A percentile compares a stretch with the other conserved stretches of the same genome.
Evolutionary conservation across 164 flowering plant species (phyloP).

Genomic region (Dillenia suffruticosa): DNA sequence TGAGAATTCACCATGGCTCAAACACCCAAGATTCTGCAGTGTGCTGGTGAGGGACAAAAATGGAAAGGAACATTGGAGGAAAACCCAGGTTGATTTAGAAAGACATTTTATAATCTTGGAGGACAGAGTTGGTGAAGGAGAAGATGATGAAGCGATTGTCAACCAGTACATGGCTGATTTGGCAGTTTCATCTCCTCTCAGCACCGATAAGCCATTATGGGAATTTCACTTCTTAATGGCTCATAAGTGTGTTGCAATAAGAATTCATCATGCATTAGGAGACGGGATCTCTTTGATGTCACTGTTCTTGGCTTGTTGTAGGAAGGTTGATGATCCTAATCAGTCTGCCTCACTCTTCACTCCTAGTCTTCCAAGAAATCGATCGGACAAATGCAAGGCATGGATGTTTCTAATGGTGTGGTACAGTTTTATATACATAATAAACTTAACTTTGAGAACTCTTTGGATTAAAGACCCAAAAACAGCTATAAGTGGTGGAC

Average conservation of each 20-base stretch:
- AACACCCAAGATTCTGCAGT: constrained; percentile 43
- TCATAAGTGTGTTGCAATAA: constrained; percentile 23
- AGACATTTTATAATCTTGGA: constrained; percentile 30
- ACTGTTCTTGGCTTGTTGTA: constrained; percentile 15
- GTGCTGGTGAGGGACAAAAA: constrained; percentile 27
- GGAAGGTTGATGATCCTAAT: no score
- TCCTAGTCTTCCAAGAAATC: not conserved
- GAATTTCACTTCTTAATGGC: constrained; percentile 33
- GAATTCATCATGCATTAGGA: constrained; percentile 46
- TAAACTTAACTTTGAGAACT: constrained; percentile 21
- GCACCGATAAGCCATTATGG: constrained; percentile 44
- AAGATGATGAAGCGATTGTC: constrained; percentile 15
- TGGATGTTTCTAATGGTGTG: no score
- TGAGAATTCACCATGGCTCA: constrained; percentile 21
- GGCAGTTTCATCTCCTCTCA: constrained; percentile 25
- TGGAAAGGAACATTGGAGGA: constrained; percentile 35
- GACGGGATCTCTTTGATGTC: constrained; percentile 52
- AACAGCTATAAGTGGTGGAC: constrained; percentile 33
- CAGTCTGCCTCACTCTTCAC: not conserved
- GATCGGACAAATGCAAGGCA: no score
- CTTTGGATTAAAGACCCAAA: constrained; percentile 30
- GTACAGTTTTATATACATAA: constrained; percentile 1
- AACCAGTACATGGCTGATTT: constrained; percentile 42
- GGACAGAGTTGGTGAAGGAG: not conserved
- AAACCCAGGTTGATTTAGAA: constrained; percentile 27